Conservation (phyloP, 495 filamentous ascomycete genomes). For the Neurospora sp. region DNA sequence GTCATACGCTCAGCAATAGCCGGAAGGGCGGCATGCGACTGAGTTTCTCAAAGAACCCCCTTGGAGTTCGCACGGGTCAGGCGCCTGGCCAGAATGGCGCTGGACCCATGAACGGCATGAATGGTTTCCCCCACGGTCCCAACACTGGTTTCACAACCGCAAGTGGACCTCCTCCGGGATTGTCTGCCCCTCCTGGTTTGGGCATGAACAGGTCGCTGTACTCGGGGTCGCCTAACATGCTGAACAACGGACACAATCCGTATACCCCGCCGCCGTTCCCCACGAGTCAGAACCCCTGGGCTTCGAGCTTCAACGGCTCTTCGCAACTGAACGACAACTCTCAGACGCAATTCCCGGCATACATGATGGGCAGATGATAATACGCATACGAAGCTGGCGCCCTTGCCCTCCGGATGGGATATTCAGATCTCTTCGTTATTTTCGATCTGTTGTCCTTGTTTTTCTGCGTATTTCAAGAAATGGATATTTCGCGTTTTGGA, state of each 20-base stretch:
- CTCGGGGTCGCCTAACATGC: constrained; percentile 14
- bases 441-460: constrained; percentile 3
- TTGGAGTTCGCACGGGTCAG: constrained; percentile 80
- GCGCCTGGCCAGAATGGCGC: constrained; percentile 22
- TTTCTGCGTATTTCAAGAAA: not conserved
- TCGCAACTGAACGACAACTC: constrained; percentile 11
- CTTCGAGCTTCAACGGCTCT: constrained; percentile 12
- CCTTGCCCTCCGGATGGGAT: not conserved
- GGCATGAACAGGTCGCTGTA: constrained; percentile 29
- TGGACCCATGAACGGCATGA: constrained; percentile 45
- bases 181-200: constrained; percentile 60
- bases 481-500: not conserved
- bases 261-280: constrained; percentile 15
- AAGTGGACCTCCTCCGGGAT: constrained; percentile 65
- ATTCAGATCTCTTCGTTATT: constrained; percentile 1
- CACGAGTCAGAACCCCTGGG: constrained; percentile 17
- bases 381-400: not conserved
- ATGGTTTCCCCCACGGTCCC: constrained; percentile 21
- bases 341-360: constrained; percentile 12
- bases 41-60: constrained; percentile 95
- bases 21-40: constrained; percentile 95
- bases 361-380: constrained; percentile 24
- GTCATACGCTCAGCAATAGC: constrained; percentile 79
- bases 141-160: constrained; percentile 56
- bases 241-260: constrained; percentile 4